Base-by-base conservation (phyloP, 1,139 yeast species). In the Magnusiomyces paraingens region DNA sequence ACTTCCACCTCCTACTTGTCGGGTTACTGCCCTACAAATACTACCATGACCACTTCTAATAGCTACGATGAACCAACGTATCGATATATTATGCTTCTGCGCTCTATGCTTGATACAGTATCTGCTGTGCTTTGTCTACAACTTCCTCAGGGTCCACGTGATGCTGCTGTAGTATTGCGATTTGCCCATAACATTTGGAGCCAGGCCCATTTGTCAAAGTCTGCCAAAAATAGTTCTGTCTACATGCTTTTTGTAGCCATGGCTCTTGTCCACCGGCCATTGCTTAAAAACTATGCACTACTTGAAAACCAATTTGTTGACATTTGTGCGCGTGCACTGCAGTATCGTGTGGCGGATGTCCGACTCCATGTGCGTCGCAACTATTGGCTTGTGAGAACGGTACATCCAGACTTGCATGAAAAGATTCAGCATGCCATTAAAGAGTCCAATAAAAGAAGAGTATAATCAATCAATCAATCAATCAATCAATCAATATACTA, bases 51-150 rank as follows among this genome's bases (percentile, higher is more conserved):
- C n/a, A n/a, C n/a, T n/a, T n/a, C n/a, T 5, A 48, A 48, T 39
- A 48, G 50, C 15, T 48, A 48, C 29, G 50, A 48, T n/a, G 50
- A 48, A 39, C 41, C 50, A 3, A 48, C 50, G 10, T 48, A 48
- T 22, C 44, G 50, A 2, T 48, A 48, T 26, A 48, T 48, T 48
- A 40, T 48, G 45, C 50, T 48, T 22, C 29, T 48, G 45, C 12
- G 50, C 5, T 39, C 50, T 2, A 48, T 48, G 45, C 50, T 48
- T 14, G 50, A 48, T 15, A 48, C 22, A 5, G 39, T 48, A n/a
- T 48, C 50, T 2, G 45, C 39, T 5, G 17, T 48, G 39, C 44
- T 48, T 3, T 48, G 50, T 20, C 21, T 48, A 10, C 20, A 20
- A 4, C 21, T 48, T 22, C 50, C 50, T 22, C 36, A 32, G 22